Base-by-base conservation (phyloP, 2,329 filamentous ascomycete species). In the Ilyonectria sp. region DNA sequence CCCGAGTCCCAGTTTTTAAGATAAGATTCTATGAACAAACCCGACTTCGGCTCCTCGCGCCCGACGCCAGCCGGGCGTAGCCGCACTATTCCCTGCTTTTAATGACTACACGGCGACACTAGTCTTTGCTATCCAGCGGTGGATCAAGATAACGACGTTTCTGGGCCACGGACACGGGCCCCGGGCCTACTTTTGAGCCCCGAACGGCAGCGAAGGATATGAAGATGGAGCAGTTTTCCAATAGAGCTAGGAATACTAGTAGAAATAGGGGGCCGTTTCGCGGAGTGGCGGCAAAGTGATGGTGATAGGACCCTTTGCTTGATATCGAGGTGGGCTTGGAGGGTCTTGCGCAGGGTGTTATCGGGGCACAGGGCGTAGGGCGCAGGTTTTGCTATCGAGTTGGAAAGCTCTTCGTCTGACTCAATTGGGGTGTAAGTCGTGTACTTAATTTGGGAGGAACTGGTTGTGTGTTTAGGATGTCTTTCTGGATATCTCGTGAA, bases 11-110 rank as follows among this genome's bases (percentile, higher is more conserved):
- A 57, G 13, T 13, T 10, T 37, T 37, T 6, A 46, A 35, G 40
- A 37, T 21, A 53, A 8, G n/a, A 21, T 35, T 23, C 43, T 4
- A 23, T 33, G 15, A 43, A 17, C 35, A 47, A 15, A 7, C 11
- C 43, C 43, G 26, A 49, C n/a, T 44, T 21, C 46, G 33, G 49
- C n/a, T 33, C 17, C 49, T 35, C 19, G n/a, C n/a, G 31, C 31
- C 57, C 57, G 57, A 60, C 11, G 46, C n/a, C 26, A 60, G 44
- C 57, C 57, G 57, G 31, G 15, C 44, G 46, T 60, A 60, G 57
- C 57, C 57, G 57, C 57, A 19, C 10, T 43, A 52, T 60, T 60
- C 31, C 31, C 46, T 29, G 19, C 31, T 37, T 5, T n/a, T 10
- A 40, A 26, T 50, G 57, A 52, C 23, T 26, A 33, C 31, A 37